Percentiles rank a stretch among this genome's conserved stretches.
phyloP scores from a whole-genome alignment of 345 rosid species.

The Citrus maxima region DNA sequence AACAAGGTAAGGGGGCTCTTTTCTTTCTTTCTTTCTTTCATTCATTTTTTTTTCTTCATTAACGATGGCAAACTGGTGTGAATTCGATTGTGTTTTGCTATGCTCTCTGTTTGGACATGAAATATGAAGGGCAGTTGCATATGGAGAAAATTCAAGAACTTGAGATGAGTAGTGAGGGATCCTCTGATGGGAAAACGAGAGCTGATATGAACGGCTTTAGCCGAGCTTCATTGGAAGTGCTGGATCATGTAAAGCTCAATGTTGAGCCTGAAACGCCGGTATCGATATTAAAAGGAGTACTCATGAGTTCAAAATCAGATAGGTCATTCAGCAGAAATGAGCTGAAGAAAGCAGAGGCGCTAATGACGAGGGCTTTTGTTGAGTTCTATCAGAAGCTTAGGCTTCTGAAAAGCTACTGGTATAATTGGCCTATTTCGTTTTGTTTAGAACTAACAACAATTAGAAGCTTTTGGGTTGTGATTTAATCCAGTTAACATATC shows the following conservation, averaged over 20 bases:
- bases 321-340: slow-evolving; percentile 35
- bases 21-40: background rate
- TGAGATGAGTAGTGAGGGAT: slow-evolving; percentile 22
- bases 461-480: background rate
- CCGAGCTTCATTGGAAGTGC: slow-evolving; percentile 37
- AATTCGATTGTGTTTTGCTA: too few relatives aligned
- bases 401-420: slow-evolving; percentile 61
- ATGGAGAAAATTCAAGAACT: slow-evolving; percentile 37
- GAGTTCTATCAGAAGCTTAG: slow-evolving; percentile 62
- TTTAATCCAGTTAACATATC: background rate
- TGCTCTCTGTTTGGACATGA: background rate
- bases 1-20: slow-evolving; percentile 18
- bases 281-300: slow-evolving; percentile 32
- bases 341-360: slow-evolving; percentile 45
- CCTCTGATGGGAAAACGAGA: slow-evolving; percentile 3
- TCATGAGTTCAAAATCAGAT: slow-evolving; percentile 25
- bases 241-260: slow-evolving; percentile 48
- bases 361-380: slow-evolving; percentile 40
- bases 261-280: slow-evolving; percentile 42
- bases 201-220: slow-evolving; percentile 5
- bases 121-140: slow-evolving; percentile 11
- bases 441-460: background rate
- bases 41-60: background rate
- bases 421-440: background rate
- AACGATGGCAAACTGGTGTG: background rate